Evolutionary conservation across 2,329 filamentous ascomycete genomes (phyloP).

Genomic region (Colletotrichum spinosum): DNA sequence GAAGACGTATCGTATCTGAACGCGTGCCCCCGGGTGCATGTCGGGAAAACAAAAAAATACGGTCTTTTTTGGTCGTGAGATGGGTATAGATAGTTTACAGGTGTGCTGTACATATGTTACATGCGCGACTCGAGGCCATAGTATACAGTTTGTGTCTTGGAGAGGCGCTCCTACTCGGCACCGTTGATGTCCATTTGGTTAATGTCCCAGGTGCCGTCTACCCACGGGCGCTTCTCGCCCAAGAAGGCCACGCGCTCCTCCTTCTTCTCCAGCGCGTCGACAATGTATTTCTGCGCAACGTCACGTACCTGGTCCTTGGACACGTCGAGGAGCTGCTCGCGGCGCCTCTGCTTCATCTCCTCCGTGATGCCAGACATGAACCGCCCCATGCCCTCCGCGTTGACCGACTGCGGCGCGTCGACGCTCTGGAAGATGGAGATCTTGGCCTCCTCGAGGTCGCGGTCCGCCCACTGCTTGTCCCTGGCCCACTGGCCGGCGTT

Average conservation of each 20-base stretch:
- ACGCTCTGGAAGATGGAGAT: slow-evolving; percentile 92
- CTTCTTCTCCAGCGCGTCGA: slow-evolving; percentile 71
- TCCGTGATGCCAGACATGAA: slow-evolving; percentile 89
- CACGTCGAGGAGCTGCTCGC: slow-evolving; percentile 89
- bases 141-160: neutral
- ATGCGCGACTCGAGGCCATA: slow-evolving; percentile 3
- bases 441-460: slow-evolving; percentile 95
- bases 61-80: slow-evolving; percentile 20
- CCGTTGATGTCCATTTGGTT: slow-evolving; percentile 77
- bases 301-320: slow-evolving; percentile 81
- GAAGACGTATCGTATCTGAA: slow-evolving; percentile 75
- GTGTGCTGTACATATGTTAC: slow-evolving; percentile 34
- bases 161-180: slow-evolving; percentile 42
- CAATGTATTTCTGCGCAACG: slow-evolving; percentile 85
- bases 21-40: slow-evolving; percentile 50
- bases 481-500: slow-evolving; percentile 86
- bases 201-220: slow-evolving; percentile 78
- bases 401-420: slow-evolving; percentile 89
- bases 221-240: slow-evolving; percentile 85
- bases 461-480: slow-evolving; percentile 82
- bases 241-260: slow-evolving; percentile 78
- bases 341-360: slow-evolving; percentile 87
- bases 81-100: slow-evolving; percentile 36
- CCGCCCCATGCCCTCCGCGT: slow-evolving; percentile 84
- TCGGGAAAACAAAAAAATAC: neutral